Evolutionary conservation across 148 eudicot species (phyloP), one percentile per base, ranked within the genome.

Genomic region (Oxyria digyna): DNA sequence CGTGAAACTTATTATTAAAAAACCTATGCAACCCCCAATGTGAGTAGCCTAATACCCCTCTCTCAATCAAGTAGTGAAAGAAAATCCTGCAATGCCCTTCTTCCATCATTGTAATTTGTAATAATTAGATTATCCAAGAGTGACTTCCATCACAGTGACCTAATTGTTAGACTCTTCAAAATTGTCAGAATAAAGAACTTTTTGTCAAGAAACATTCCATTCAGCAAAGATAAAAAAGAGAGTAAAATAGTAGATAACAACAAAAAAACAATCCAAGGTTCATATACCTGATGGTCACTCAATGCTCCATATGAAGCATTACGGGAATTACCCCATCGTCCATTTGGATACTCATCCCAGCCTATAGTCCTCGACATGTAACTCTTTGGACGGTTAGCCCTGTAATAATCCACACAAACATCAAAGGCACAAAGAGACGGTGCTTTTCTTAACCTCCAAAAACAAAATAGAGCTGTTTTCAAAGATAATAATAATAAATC

Each of bases 301-400:
- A 93, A 74, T 78, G 91, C 91, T 75, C 96, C 98, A 82, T 93
- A 93, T 69, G 91, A 87, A 69, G 90, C 88, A 76, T 82, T 89
- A 72, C 81, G 80, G 68, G 95, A 80, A 82, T 93, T 90, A 68
- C 91, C 95, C 98, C 96, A 89, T 77, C 96, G 88, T 65, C 96
- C 98, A 67, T 76, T 84, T 71, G 98, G 98, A 75, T 81, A 93
- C 65, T 87, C 88, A 62, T 93, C 96, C 98, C 98, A 93, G 42
- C 84, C 95, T 42, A 69, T 71, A 20, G 98, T 93, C 81, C 98
- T 82, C 59, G 88, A 80, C 27, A 93, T 83, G 77, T 93, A 93
- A 77, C 96, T 89, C 74, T 89, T 93, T 54, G 98, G 96, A 85
- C 98, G 96, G 76, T 93, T 93, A 69, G 96, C 98, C 98, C 96